A percentile compares a stretch with the other conserved stretches of the same genome.
Conservation (phyloP, 2,329 filamentous ascomycete genomes). For the Thielaviopsis cerberus region DNA sequence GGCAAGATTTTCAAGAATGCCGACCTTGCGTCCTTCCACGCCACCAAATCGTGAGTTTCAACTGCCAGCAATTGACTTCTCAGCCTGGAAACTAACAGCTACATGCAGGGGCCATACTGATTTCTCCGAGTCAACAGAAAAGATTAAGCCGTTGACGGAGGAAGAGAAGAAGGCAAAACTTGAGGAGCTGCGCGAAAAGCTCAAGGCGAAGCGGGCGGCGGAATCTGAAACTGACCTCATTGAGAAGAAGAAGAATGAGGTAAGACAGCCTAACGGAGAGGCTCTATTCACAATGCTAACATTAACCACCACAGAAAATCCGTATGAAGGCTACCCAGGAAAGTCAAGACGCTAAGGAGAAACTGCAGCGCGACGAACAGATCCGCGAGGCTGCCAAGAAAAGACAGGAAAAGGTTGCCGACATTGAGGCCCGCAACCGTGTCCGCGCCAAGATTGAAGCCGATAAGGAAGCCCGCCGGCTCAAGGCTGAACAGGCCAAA, state of each 20-base stretch:
- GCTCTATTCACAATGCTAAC: neutral
- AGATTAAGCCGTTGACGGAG: constrained; percentile 75
- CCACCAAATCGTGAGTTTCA: constrained; percentile 52
- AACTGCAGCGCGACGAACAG: constrained; percentile 70
- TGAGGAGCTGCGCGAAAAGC: constrained; percentile 50
- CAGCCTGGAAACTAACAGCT: neutral
- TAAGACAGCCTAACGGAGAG: constrained; percentile 18
- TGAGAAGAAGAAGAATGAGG: constrained; percentile 72
- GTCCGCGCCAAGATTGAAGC: constrained; percentile 89
- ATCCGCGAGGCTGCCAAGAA: constrained; percentile 80
- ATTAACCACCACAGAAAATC: constrained; percentile 34
- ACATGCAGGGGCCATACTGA: constrained; percentile 54
- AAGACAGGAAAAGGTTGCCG: constrained; percentile 69
- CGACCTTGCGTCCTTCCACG: constrained; percentile 74
- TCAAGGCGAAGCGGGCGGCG: constrained; percentile 52
- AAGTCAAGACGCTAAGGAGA: constrained; percentile 73
- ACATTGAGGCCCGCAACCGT: constrained; percentile 67
- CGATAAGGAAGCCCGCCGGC: constrained; percentile 74
- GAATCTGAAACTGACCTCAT: constrained; percentile 58
- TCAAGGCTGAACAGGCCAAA: constrained; percentile 72
- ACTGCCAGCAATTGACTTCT: neutral
- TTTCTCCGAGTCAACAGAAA: constrained; percentile 84
- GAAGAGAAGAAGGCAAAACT: constrained; percentile 76
- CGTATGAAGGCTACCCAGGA: constrained; percentile 81
- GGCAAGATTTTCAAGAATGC: constrained; percentile 74